Evolutionary conservation across 2,329 filamentous ascomycete species (phyloP).

Genomic region (Colletotrichum tamarilloi): DNA sequence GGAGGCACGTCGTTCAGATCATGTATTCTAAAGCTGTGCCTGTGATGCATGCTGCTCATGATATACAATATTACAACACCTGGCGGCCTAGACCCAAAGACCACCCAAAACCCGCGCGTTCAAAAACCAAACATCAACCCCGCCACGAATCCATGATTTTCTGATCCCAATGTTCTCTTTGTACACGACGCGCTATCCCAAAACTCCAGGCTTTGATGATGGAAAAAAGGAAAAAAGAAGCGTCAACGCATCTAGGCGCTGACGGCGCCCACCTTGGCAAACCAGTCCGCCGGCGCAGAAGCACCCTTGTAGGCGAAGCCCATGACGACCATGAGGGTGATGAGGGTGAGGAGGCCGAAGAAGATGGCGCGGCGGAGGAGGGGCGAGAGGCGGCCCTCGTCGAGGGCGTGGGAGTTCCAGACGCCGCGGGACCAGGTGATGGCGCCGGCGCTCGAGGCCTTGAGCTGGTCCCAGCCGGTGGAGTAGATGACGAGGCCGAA

Average conservation of each 20-base stretch:
- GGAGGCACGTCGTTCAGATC: background rate
- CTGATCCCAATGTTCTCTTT: background rate
- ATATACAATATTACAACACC: constrained; percentile 1
- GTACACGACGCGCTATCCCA: background rate
- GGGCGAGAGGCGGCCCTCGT: constrained; percentile 39
- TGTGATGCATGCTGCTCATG: constrained; percentile 13
- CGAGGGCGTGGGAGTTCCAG: constrained; percentile 33
- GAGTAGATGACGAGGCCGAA: constrained; percentile 63
- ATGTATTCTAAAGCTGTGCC: constrained; percentile 13
- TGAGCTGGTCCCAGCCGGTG: constrained; percentile 48
- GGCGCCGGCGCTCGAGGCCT: constrained; percentile 29
- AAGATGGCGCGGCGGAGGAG: constrained; percentile 38
- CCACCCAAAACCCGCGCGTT: background rate
- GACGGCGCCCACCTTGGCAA: constrained; percentile 1
- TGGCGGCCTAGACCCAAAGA: background rate
- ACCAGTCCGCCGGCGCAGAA: constrained; percentile 24
- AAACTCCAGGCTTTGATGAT: background rate
- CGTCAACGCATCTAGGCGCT: background rate
- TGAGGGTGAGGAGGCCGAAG: constrained; percentile 32
- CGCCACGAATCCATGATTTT: too few relatives aligned
- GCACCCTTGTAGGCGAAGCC: constrained; percentile 34
- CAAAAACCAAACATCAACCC: background rate
- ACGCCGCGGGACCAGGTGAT: constrained; percentile 32
- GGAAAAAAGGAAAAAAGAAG: background rate
- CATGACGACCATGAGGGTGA: constrained; percentile 37